Percentiles rank a stretch among this genome's conserved stretches.
These are phyloP conservation scores for Radiomyces spectabilis DNA, from an alignment of 192 early-diverging fungal genomes.

Conservation along the genomic window DNA sequence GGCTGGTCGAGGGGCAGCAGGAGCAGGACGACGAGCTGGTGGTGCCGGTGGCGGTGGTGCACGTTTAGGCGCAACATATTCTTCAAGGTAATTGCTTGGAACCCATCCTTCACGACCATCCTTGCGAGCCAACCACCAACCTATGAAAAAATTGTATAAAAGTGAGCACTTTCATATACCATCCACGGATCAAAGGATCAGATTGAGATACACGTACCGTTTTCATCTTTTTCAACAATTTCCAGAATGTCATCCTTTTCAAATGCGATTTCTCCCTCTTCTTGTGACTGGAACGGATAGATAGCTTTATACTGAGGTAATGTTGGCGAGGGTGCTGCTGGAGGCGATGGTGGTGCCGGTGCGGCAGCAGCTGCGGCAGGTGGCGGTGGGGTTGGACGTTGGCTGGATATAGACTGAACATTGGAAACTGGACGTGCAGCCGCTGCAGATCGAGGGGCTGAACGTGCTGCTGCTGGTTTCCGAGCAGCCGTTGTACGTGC, in stretches of 20 bases:
- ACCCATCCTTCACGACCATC: slow-evolving; percentile 66
- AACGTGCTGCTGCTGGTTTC: neutral
- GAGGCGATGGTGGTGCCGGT: slow-evolving; percentile 52
- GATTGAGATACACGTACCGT: slow-evolving; percentile 32
- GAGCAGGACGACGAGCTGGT: slow-evolving; percentile 25
- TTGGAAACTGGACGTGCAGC: neutral
- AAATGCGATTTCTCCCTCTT: slow-evolving; percentile 58
- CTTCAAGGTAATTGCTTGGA: slow-evolving; percentile 73
- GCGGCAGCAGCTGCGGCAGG: slow-evolving; percentile 21
- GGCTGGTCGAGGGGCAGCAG: slow-evolving; percentile 15
- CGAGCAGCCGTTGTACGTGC: neutral
- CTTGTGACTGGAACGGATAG: slow-evolving; percentile 59
- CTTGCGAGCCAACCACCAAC: slow-evolving; percentile 51
- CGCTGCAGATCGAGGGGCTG: neutral
- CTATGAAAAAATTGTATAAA: slow-evolving; percentile 19
- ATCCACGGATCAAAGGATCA: too few relatives aligned
- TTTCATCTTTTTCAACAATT: slow-evolving; percentile 56
- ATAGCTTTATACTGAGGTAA: slow-evolving; percentile 56
- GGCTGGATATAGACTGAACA: neutral
- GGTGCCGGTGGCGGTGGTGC: slow-evolving; percentile 35
- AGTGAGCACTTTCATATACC: too few relatives aligned
- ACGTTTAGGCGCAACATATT: slow-evolving; percentile 36
- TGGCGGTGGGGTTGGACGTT: neutral
- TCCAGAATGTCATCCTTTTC: slow-evolving; percentile 60
- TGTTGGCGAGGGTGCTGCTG: slow-evolving; percentile 34